Evolutionary conservation across 2,329 filamentous ascomycete genomes (phyloP), one percentile per base, ranked within the genome.

Genomic region (Pseudohalonectria lignicola): DNA sequence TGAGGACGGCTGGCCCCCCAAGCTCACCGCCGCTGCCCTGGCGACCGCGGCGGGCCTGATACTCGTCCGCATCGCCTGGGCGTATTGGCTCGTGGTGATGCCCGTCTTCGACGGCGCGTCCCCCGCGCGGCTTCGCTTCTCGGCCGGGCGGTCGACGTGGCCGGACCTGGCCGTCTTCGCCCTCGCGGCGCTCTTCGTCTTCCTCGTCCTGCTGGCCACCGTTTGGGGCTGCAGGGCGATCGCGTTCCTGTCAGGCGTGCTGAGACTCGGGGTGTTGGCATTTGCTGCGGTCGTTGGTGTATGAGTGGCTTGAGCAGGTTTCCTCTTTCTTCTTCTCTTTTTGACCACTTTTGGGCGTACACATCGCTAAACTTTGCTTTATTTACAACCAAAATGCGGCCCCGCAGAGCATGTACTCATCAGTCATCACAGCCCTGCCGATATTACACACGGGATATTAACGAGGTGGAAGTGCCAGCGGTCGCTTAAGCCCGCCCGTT

Each of bases 71-170:
- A 16, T 46, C 5, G 32, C 41, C 29, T 18, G 31, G 18, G 43
- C 35, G 20, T 66, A 63, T 47, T 63, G 53, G 59, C 41, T 39
- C 30, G 42, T 57, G 11, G 53, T 66, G 13, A 47, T 47, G 35
- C 63, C 62, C 2, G 59, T 64, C 11, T 62, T 67, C 41, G 48
- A 63, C 46, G 43, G 46, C 7, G 45, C 51, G 3, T 66, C 63
- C 20, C 48, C 53, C 23, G 50, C 59, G 39, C 59, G 61, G 20
- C 38, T 36, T 28, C 40, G 53, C 36, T 46, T 54, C 12, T 43
- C 47, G 19, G 38, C 32, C 18, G 46, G 49, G 4, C 34, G 39
- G 28, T 43, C 53, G 26, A 55, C 51, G 2, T 46, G 45, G 39
- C 36, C 46, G 2, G 57, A 60, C 42, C 42, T 40, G 4, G 39